These are phyloP conservation scores for Hypoxylon sp. DNA, from an alignment of 2,329 filamentous ascomycete genomes.

Conservation along the genomic window DNA sequence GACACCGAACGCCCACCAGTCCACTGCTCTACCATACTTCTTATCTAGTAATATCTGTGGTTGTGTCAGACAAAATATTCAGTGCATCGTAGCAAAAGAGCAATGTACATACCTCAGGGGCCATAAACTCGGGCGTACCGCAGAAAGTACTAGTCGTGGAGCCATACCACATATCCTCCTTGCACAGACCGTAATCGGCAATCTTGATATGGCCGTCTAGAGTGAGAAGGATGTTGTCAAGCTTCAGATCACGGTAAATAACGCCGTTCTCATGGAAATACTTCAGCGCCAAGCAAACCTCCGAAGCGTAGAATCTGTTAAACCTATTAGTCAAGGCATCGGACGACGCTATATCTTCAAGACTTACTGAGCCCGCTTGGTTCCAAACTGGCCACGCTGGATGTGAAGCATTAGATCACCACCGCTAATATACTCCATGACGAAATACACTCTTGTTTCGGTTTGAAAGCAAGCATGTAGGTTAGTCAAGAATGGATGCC, in stretches of 20 bases:
- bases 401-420: constrained; percentile 99
- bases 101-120: constrained; percentile 77
- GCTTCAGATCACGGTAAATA: constrained; percentile 97
- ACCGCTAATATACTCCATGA: constrained; percentile 99
- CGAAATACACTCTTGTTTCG: constrained; percentile 97
- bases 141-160: constrained; percentile 98
- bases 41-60: constrained; percentile 91
- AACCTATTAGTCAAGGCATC: constrained; percentile 25
- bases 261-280: constrained; percentile 99
- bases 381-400: constrained; percentile 93
- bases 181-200: constrained; percentile 97
- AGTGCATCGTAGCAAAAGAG: too few relatives aligned
- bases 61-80: constrained; percentile 47
- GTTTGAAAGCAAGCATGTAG: constrained; percentile 99
- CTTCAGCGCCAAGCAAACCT: constrained; percentile 95
- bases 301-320: constrained; percentile 89
- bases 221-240: constrained; percentile 89
- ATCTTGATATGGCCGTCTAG: constrained; percentile 98
- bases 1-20: constrained; percentile 99
- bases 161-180: constrained; percentile 99
- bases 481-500: constrained; percentile 93
- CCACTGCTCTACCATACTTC: constrained; percentile 95
- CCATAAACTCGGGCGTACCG: constrained; percentile 99
- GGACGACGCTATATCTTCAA: background rate
- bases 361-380: constrained; percentile 91